phyloP scores from a whole-genome alignment of 768 basidiomycete genomes.

The Baorangia bicolor region DNA sequence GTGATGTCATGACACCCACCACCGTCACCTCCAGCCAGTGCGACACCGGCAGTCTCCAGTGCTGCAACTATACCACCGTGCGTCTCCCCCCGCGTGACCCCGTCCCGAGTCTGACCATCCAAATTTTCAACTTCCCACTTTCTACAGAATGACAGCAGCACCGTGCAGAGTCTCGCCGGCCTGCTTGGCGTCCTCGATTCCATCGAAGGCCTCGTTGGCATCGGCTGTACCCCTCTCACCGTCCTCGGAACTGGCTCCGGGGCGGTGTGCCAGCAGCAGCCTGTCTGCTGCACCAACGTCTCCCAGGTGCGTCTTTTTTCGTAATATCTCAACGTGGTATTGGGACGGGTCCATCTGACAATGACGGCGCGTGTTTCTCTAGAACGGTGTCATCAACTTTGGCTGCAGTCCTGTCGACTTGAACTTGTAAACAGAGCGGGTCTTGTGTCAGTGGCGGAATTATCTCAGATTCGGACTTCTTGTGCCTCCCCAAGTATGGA shows the following conservation, averaged over 20 bases:
- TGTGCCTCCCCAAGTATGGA: background rate
- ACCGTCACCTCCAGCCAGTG: conserved; percentile 7
- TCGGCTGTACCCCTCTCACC: background rate
- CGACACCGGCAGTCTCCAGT: conserved; percentile 1
- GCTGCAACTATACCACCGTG: conserved; percentile 5
- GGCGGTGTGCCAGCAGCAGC: background rate
- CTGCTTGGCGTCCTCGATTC: background rate
- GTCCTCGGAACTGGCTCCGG: background rate
- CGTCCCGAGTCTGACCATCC: no score
- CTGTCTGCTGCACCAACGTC: conserved; percentile 11
- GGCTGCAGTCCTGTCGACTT: conserved; percentile 10
- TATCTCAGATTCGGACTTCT: background rate
- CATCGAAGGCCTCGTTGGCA: background rate
- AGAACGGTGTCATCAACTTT: background rate
- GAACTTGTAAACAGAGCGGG: background rate
- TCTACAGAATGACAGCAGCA: no score
- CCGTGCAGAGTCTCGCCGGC: no score
- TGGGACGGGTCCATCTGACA: background rate
- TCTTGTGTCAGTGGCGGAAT: background rate
- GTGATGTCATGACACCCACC: background rate
- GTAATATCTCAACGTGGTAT: background rate
- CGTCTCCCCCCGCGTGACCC: background rate
- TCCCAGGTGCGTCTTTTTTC: background rate
- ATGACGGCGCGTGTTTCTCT: background rate
- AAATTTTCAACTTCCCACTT: no score